A percentile compares a stretch with the other conserved stretches of the same genome.
These are phyloP conservation scores for Venturia effusa DNA, from an alignment of 2,329 filamentous ascomycete species.

Conservation along the genomic window DNA sequence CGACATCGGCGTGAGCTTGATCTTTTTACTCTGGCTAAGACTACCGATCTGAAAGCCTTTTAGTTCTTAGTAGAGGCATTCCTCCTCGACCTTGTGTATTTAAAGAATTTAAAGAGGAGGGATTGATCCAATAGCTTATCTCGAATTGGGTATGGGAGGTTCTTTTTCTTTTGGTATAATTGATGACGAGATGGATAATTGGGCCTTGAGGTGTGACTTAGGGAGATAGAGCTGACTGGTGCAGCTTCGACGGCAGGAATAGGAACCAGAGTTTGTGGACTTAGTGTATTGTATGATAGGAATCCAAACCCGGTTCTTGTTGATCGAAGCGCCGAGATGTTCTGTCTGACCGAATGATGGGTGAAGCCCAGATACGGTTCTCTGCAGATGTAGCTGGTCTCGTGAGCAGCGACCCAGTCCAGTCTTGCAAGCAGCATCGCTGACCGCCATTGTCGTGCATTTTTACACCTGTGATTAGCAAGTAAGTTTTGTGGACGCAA, in stretches of 20 bases:
- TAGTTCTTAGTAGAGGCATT: background rate
- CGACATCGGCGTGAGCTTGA: background rate
- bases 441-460: background rate
- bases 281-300: background rate
- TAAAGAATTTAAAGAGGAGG: background rate
- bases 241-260: background rate
- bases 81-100: background rate
- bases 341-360: background rate
- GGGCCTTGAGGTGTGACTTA: background rate
- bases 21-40: background rate
- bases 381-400: background rate
- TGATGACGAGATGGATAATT: conserved; percentile 1
- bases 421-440: too few species aligned
- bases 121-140: background rate
- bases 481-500: background rate
- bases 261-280: background rate
- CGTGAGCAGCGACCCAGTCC: background rate
- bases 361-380: background rate
- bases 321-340: background rate
- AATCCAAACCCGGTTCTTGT: background rate
- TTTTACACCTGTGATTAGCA: background rate
- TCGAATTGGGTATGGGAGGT: background rate
- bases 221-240: background rate
- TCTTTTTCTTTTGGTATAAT: background rate
- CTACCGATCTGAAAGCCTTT: background rate